Conservation (phyloP, 495 filamentous ascomycete species). For the Annulohypoxylon nitens region DNA sequence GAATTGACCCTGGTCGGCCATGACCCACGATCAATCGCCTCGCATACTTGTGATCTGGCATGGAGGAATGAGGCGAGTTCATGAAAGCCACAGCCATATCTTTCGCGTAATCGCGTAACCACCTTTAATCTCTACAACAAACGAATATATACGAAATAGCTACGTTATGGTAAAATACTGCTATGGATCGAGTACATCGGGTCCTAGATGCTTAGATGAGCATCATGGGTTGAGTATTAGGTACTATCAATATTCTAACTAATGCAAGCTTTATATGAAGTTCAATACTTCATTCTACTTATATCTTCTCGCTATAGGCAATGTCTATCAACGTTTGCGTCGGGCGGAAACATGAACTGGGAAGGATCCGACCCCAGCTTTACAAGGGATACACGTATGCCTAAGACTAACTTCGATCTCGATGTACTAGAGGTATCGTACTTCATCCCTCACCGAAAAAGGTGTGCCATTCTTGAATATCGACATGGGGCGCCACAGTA, state of each 20-base stretch:
- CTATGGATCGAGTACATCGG: neutral
- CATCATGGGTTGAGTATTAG: neutral
- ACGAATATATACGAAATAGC: neutral
- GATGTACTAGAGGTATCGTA: neutral
- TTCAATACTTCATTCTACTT: neutral
- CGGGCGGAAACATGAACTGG: neutral
- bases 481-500: neutral
- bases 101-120: neutral
- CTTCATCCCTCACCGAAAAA: neutral
- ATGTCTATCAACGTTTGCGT: neutral
- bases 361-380: neutral
- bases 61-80: neutral
- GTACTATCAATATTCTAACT: neutral
- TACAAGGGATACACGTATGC: neutral
- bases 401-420: neutral
- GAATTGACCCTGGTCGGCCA: neutral
- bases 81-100: neutral
- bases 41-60: neutral
- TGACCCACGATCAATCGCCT: neutral
- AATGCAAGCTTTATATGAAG: neutral
- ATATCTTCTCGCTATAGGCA: neutral
- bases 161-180: neutral
- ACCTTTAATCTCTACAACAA: neutral
- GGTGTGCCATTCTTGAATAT: neutral
- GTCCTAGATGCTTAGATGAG: neutral